Conservation (phyloP, 2,329 filamentous ascomycete species). For the Penicillium aurantiogriseum region DNA sequence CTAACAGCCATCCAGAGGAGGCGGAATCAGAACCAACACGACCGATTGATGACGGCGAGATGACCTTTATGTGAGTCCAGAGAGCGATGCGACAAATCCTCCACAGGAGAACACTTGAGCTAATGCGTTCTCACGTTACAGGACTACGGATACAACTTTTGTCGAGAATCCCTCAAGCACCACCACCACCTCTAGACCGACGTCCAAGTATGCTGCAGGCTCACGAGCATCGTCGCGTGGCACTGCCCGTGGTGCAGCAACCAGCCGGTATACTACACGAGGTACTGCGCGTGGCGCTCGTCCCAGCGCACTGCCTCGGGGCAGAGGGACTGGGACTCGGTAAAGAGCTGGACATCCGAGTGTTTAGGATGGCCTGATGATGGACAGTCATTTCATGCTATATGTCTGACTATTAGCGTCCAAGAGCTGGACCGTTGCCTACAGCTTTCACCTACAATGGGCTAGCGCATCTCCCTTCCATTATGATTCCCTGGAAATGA, state of each 20-base stretch:
- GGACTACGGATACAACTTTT: constrained; percentile 89
- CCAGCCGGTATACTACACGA: constrained; percentile 39
- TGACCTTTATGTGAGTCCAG: constrained; percentile 73
- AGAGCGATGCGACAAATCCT: neutral
- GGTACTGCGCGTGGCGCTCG: constrained; percentile 34
- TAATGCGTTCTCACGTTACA: constrained; percentile 36
- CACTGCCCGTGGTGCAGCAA: constrained; percentile 22
- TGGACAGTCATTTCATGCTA: neutral
- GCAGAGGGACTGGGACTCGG: constrained; percentile 34
- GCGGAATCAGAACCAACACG: constrained; percentile 33
- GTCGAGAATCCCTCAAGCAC: constrained; percentile 72
- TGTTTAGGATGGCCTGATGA: neutral
- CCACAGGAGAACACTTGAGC: neutral
- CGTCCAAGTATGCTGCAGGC: constrained; percentile 31
- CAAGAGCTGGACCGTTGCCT: neutral
- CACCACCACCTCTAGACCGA: constrained; percentile 47
- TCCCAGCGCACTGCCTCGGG: constrained; percentile 41
- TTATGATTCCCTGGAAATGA: constrained; percentile 3
- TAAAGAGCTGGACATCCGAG: constrained; percentile 20
- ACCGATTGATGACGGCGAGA: constrained; percentile 60
- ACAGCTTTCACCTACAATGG: neutral
- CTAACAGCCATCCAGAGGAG: constrained; percentile 32
- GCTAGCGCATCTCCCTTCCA: neutral
- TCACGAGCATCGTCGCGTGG: constrained; percentile 30
- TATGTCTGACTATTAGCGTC: neutral